A percentile compares a stretch with the other conserved stretches of the same genome.
Conservation (phyloP, 164 flowering plant species). For the Dillenia turbinata region DNA sequence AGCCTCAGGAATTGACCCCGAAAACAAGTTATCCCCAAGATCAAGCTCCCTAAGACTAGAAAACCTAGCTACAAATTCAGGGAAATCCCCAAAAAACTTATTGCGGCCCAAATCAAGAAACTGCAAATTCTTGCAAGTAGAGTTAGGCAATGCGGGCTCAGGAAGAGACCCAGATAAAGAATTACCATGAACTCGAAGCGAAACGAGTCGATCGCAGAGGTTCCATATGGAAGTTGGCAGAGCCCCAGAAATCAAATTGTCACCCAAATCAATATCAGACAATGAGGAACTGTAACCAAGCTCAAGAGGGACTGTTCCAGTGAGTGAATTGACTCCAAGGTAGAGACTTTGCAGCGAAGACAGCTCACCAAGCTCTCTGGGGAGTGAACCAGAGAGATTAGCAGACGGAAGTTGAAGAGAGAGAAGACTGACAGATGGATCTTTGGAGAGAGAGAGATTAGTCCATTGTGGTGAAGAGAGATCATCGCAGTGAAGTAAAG, state of each 20-base stretch:
- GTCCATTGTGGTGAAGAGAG: slow-evolving; percentile 54
- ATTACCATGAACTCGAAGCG: slow-evolving; percentile 64
- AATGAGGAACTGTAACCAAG: slow-evolving; percentile 81
- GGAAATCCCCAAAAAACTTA: slow-evolving; percentile 63
- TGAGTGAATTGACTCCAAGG: slow-evolving; percentile 62
- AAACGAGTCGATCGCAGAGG: slow-evolving; percentile 68
- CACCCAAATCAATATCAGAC: slow-evolving; percentile 64
- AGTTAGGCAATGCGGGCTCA: slow-evolving; percentile 72
- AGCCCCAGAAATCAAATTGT: slow-evolving; percentile 54
- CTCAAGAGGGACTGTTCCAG: slow-evolving; percentile 80
- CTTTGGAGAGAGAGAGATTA: slow-evolving; percentile 42
- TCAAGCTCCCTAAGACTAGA: slow-evolving; percentile 61
- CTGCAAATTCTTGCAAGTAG: slow-evolving; percentile 52
- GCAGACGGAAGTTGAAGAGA: slow-evolving; percentile 89
- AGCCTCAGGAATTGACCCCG: slow-evolving; percentile 57
- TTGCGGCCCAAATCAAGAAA: slow-evolving; percentile 77
- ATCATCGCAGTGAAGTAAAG: slow-evolving; percentile 48
- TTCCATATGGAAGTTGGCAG: slow-evolving; percentile 92
- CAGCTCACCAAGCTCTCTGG: slow-evolving; percentile 77
- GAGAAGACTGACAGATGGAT: slow-evolving; percentile 64
- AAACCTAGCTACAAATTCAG: slow-evolving; percentile 62
- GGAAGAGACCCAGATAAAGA: slow-evolving; percentile 61
- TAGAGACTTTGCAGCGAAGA: slow-evolving; percentile 64
- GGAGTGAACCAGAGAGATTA: slow-evolving; percentile 71
- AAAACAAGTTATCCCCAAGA: slow-evolving; percentile 59